Evolutionary conservation across 2,329 filamentous ascomycete species (phyloP), one percentile per base, ranked within the genome.

Genomic region (Pseudodiploospora longispora): DNA sequence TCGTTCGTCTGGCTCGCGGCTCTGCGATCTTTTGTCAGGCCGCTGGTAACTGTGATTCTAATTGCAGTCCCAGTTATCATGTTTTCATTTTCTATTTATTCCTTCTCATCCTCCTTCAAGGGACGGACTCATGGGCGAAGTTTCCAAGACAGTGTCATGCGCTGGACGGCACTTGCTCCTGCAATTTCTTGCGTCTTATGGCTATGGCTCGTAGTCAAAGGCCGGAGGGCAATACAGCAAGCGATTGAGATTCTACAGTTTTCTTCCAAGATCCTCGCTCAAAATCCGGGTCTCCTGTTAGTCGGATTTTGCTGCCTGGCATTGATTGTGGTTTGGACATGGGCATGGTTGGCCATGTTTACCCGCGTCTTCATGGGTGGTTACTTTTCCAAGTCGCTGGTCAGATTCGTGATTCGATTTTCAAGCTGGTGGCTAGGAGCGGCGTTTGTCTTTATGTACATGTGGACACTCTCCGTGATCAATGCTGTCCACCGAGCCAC

Each of bases 301-400:
- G 77, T 96, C n/a, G 93, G 93, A 3, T 83, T 96, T 56, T 80
- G 75, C 8, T 85, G 84, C 27, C 75, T 97, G 10, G 76, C 71
- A 6, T 70, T 82, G 28, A 84, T 95, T 36, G 85, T 96, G 7
- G 69, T 80, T 10, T 97, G 90, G 85, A 96, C 90, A 0, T 98
- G 93, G 93, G 64, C 86, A 6, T 98, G 93, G 93, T 80, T 97
- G 53, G 82, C 82, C 55, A 96, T 98, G 89, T 97, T 98, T 64
- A 91, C 90, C 6, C 79, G 89, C 37, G 83, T 97, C 47, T 98
- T 98, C 63, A 80, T 97, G 47, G 88, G 87, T n/a, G 93, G 93
- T 0, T 85, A 90, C 62, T 81, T 91, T 52, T 80, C 82, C 10
- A 78, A 76, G 48, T 69, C 61, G 19, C 69, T 82, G 30, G 69